Evolutionary conservation across 345 rosid species (phyloP).

Genomic region (Populus nigra): DNA sequence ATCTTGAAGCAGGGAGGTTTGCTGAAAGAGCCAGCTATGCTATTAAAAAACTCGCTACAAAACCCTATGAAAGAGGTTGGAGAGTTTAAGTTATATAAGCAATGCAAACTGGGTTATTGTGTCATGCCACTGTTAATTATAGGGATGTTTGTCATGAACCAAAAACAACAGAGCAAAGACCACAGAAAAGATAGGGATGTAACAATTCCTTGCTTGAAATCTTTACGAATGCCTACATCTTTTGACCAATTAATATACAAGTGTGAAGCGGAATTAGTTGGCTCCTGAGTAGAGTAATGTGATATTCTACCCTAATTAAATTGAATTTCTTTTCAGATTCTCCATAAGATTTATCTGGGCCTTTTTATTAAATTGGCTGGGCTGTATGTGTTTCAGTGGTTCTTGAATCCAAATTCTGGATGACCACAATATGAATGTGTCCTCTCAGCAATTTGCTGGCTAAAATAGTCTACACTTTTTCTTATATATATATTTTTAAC

Average conservation of each 20-base stretch:
- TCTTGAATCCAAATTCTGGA: background rate
- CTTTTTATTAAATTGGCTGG: background rate
- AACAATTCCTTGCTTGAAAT: background rate
- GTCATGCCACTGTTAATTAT: background rate
- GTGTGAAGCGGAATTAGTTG: background rate
- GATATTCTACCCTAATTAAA: background rate
- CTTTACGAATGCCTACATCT: background rate
- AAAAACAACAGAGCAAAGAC: background rate
- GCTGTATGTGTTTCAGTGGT: background rate
- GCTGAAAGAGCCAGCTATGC: background rate
- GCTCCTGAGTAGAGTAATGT: background rate
- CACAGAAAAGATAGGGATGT: background rate
- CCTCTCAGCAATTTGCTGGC: background rate
- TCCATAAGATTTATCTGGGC: background rate
- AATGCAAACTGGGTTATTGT: background rate
- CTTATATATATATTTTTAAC: too few species aligned
- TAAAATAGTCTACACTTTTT: too few species aligned
- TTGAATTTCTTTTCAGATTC: background rate
- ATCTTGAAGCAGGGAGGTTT: background rate
- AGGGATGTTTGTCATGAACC: background rate
- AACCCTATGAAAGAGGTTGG: background rate
- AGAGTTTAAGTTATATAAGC: background rate
- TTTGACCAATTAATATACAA: background rate
- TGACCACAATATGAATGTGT: background rate
- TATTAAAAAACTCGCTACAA: background rate